Evolutionary conservation across 2,329 filamentous ascomycete species (phyloP), one percentile per base, ranked within the genome.

Genomic region (Eutypella sp.): DNA sequence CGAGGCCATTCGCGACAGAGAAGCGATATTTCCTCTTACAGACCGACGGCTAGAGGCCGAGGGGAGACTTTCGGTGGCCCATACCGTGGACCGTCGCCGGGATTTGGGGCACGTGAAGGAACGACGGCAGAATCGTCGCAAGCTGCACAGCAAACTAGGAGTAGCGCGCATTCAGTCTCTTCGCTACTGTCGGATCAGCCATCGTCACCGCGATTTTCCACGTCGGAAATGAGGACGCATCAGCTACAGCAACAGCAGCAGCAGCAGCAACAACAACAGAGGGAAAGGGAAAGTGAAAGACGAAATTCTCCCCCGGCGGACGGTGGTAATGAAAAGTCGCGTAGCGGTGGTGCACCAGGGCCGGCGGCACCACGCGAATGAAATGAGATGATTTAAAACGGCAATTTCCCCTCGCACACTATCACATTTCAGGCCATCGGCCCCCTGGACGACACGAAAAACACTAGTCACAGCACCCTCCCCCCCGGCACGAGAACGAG

Each of bases 1-100:
- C 70, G 76, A 51, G 78, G 76, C 40, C 83, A 87, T 60, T 79
- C 76, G 40, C 75, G 84, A 52, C 79, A 84, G 56, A 74, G 76
- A 57, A 87, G 83, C 65, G 84, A 86, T 59, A 63, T 80, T 48
- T 82, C 80, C 5, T 70, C 71, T 9, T 72, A 75, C 50, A 65
- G 71, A 39, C 64, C 67, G 11, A 54, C 59, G 15, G 69, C 66
- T 42, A 67, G 72, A n/a, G 62, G 58, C 27, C 60, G 65, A 24
- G 57, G 56, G 8, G 66, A 68, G 37, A 55, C 58, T 13, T 66
- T 60, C 46, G 65, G n/a, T n/a, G n/a, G 56, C 18, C 60, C 60
- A 20, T 58, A 61, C 27, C 59, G 65, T 34, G 65, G 65, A 20
- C 57, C 61, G 49, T 70, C 71, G 19, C 68, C 70, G 5, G 65